Evolutionary conservation across 495 filamentous ascomycete species (phyloP).

Genomic region (Parmelia sp.): DNA sequence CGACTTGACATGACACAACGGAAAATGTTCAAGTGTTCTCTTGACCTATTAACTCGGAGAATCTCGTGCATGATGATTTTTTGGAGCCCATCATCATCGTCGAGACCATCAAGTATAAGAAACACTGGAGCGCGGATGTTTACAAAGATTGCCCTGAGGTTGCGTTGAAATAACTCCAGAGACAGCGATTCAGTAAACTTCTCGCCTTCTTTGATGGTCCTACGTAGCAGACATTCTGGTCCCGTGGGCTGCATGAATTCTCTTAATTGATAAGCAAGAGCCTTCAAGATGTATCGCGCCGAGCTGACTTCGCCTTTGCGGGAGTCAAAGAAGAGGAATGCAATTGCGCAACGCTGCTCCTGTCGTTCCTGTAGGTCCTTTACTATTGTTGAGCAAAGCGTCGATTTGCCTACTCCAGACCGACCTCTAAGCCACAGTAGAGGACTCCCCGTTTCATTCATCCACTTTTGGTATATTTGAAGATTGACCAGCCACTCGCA

Average conservation of each 20-base stretch:
- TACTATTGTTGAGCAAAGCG: not conserved
- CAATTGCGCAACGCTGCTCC: not conserved
- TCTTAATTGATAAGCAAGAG: not conserved
- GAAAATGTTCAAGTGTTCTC: not conserved
- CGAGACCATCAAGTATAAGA: not conserved
- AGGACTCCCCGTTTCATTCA: not conserved
- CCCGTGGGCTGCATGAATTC: too few relatives aligned
- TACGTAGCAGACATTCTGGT: not conserved
- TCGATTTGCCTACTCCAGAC: constrained; percentile 9
- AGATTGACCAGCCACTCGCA: constrained; percentile 6
- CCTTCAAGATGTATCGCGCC: not conserved
- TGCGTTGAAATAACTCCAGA: not conserved
- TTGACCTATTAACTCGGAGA: not conserved
- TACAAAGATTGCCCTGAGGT: not conserved
- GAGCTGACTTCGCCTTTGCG: not conserved
- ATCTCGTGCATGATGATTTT: not conserved
- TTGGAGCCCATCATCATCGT: not conserved
- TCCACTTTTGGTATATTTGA: constrained; percentile 6
- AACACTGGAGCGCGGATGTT: not conserved
- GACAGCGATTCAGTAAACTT: not conserved
- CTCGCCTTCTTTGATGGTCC: not conserved
- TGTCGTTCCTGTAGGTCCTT: not conserved
- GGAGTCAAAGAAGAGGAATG: not conserved
- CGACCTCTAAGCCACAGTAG: constrained; percentile 9
- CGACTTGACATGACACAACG: constrained; percentile 2